Percentiles rank a stretch among this genome's conserved stretches.
phyloP scores from a whole-genome alignment of 1,284 basidiomycete species.

The Sparassis latifolia region DNA sequence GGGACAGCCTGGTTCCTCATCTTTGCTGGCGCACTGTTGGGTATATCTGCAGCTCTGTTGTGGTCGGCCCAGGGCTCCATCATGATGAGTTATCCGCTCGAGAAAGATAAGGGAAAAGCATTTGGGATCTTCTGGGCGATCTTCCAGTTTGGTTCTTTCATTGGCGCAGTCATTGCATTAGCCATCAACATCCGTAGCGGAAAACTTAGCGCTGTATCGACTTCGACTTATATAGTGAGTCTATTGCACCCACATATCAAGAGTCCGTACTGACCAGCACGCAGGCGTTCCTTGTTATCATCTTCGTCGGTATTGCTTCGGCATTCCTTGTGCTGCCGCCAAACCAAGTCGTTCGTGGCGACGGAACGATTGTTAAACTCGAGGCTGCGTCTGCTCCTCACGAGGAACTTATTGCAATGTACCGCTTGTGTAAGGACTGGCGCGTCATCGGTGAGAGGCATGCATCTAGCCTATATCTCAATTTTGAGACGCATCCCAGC shows the following conservation, averaged over 20 bases:
- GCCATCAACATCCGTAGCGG: conserved; percentile 34
- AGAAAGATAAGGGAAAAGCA: conserved; percentile 47
- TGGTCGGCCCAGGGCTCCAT: conserved; percentile 53
- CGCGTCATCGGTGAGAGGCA: conserved; percentile 25
- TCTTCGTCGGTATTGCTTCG: conserved; percentile 33
- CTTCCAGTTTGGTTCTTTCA: conserved; percentile 46
- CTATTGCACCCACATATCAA: background rate
- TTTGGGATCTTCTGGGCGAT: conserved; percentile 49
- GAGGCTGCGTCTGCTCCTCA: conserved; percentile 27
- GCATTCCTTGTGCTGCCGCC: conserved; percentile 32
- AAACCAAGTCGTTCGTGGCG: conserved; percentile 30
- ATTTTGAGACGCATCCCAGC: conserved; percentile 10
- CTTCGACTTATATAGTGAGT: conserved; percentile 33
- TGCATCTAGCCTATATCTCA: background rate
- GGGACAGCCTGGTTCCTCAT: conserved; percentile 40
- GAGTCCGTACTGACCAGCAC: background rate
- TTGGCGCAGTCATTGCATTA: conserved; percentile 45
- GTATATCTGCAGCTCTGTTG: conserved; percentile 52
- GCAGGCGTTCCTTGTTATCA: conserved; percentile 35
- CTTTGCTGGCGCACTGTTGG: conserved; percentile 49
- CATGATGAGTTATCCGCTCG: conserved; percentile 51
- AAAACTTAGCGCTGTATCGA: conserved; percentile 27
- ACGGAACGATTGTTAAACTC: conserved; percentile 34
- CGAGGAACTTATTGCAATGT: conserved; percentile 28
- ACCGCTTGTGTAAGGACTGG: conserved; percentile 32